Evolutionary conservation across 805 yeast species (phyloP).

Genomic region (Jamesozyma lodderae): DNA sequence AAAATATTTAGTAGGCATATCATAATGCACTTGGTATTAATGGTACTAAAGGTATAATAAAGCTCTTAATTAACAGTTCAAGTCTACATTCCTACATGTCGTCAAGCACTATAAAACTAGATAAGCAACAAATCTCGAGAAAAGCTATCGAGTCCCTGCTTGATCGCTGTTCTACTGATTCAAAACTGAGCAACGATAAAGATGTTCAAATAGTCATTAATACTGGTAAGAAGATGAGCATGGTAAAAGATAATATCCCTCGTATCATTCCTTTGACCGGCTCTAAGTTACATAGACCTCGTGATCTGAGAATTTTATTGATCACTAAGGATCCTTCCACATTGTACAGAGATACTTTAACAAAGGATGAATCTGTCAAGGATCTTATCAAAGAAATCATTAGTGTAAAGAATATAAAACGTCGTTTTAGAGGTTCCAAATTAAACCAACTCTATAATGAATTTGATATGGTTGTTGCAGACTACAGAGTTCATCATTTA

Average conservation of each 20-base stretch:
- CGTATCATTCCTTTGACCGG: conserved; percentile 50
- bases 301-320: conserved; percentile 45
- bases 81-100: too few species aligned
- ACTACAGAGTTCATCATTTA: conserved; percentile 54
- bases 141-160: conserved; percentile 21
- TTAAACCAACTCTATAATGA: conserved; percentile 45
- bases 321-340: conserved; percentile 69
- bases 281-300: conserved; percentile 39
- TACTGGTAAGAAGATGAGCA: conserved; percentile 34
- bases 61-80: too few species aligned
- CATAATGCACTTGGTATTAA: not conserved
- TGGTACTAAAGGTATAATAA: too few species aligned
- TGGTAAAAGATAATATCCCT: conserved; percentile 42
- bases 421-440: conserved; percentile 36
- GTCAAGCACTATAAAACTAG: conserved; percentile 7
- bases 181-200: conserved; percentile 21
- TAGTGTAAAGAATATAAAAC: conserved; percentile 48
- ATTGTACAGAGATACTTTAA: conserved; percentile 42
- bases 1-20: not conserved
- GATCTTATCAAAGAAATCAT: conserved; percentile 54
- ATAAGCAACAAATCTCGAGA: conserved; percentile 9
- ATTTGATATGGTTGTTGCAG: conserved; percentile 60
- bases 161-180: conserved; percentile 26
- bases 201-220: conserved; percentile 37
- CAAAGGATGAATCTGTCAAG: conserved; percentile 46